phyloP scores from a whole-genome alignment of 768 basidiomycete species.

The Fibroporia radiculosa region DNA sequence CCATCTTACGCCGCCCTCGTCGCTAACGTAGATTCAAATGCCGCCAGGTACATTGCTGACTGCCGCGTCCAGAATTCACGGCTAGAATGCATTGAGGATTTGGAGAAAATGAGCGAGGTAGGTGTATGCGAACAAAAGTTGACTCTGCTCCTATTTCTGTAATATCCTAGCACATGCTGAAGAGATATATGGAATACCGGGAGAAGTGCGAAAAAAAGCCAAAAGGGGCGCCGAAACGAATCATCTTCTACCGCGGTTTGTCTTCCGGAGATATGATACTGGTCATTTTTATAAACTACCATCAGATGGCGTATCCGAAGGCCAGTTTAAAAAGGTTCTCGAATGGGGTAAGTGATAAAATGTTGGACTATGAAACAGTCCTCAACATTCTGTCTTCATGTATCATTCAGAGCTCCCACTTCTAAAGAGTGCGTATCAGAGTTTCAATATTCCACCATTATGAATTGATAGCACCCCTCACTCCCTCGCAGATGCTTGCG shows the following conservation, averaged over 20 bases:
- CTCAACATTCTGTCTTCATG: background rate
- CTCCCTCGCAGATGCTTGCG: slow-evolving; percentile 19
- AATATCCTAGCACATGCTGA: background rate
- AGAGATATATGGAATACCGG: background rate
- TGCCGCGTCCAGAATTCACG: slow-evolving; percentile 21
- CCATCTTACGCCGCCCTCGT: slow-evolving; percentile 58
- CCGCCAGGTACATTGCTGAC: slow-evolving; percentile 33
- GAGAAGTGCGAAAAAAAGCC: background rate
- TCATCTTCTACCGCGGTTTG: slow-evolving; percentile 23
- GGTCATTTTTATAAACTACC: too few relatives aligned
- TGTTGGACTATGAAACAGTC: background rate
- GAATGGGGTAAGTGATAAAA: background rate
- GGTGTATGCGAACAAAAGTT: slow-evolving; percentile 2
- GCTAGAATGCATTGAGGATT: slow-evolving; percentile 23
- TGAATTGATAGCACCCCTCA: background rate
- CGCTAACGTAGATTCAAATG: slow-evolving; percentile 39
- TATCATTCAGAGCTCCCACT: slow-evolving; percentile 31
- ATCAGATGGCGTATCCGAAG: slow-evolving; percentile 42
- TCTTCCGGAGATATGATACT: background rate
- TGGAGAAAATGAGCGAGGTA: slow-evolving; percentile 25
- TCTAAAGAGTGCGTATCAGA: slow-evolving; percentile 29
- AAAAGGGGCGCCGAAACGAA: slow-evolving; percentile 6
- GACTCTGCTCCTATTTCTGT: background rate
- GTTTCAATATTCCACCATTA: background rate
- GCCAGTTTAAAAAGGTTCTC: slow-evolving; percentile 36